These are phyloP conservation scores for Talaromyces albobiverticillius DNA, from an alignment of 2,329 filamentous ascomycete genomes.

Conservation along the genomic window DNA sequence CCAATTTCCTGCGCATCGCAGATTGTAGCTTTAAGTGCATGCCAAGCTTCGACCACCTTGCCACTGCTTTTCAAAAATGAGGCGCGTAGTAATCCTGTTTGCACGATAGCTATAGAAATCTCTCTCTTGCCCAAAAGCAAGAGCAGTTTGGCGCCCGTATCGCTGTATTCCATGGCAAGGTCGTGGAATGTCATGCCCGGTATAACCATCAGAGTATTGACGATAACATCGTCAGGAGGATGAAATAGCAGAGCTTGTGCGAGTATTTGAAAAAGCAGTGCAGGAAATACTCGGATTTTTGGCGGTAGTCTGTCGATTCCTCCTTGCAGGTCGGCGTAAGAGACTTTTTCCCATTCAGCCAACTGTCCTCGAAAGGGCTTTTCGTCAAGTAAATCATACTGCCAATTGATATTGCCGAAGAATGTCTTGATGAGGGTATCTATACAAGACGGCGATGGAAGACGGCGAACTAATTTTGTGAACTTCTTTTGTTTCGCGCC, in stretches of 20 bases:
- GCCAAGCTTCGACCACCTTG: conserved; percentile 21
- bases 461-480: conserved; percentile 13
- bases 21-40: conserved; percentile 18
- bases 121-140: conserved; percentile 16
- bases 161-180: conserved; percentile 16
- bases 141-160: conserved; percentile 14
- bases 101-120: conserved; percentile 15
- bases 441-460: conserved; percentile 13
- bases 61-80: conserved; percentile 22
- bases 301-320: conserved; percentile 3
- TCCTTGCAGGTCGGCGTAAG: conserved; percentile 15
- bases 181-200: conserved; percentile 18
- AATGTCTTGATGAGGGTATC: conserved; percentile 15
- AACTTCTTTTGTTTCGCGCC: conserved; percentile 8
- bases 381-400: conserved; percentile 19
- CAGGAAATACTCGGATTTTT: conserved; percentile 17
- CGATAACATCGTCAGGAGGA: conserved; percentile 11
- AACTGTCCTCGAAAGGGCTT: conserved; percentile 11
- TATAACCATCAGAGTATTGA: conserved; percentile 10
- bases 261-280: conserved; percentile 19
- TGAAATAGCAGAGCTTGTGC: conserved; percentile 19
- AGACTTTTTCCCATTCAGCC: conserved; percentile 14
- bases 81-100: conserved; percentile 19
- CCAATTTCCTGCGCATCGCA: conserved; percentile 22
- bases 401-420: conserved; percentile 18